Evolutionary conservation across 1,284 basidiomycete genomes (phyloP).

Genomic region (Irpex lacteus): DNA sequence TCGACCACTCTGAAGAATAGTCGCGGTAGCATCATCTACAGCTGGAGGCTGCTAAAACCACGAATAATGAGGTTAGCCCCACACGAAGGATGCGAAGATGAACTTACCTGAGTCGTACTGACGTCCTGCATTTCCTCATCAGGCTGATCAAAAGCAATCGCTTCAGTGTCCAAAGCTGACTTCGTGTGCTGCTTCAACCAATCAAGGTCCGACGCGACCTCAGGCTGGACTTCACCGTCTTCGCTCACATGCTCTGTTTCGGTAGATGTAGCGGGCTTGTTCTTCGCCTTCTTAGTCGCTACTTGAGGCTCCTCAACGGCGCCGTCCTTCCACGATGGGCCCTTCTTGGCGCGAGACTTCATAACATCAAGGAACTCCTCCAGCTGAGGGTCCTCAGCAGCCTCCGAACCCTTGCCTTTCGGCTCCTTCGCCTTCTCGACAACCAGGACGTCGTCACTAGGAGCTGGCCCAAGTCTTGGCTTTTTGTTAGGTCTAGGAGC

Average conservation of each 20-base stretch:
- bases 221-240: slow-evolving; percentile 20
- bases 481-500: slow-evolving; percentile 67
- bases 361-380: slow-evolving; percentile 65
- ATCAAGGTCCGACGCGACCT: slow-evolving; percentile 60
- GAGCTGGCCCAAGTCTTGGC: slow-evolving; percentile 46
- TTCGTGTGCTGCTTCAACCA: slow-evolving; percentile 73
- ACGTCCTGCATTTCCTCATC: slow-evolving; percentile 47
- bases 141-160: slow-evolving; percentile 42
- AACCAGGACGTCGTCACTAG: slow-evolving; percentile 24
- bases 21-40: slow-evolving; percentile 49
- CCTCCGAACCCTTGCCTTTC: background rate
- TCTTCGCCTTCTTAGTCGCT: slow-evolving; percentile 29
- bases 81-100: background rate
- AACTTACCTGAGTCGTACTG: slow-evolving; percentile 10
- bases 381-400: slow-evolving; percentile 37
- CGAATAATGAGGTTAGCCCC: background rate
- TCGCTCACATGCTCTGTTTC: slow-evolving; percentile 8
- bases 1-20: slow-evolving; percentile 77
- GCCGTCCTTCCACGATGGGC: slow-evolving; percentile 69
- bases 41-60: slow-evolving; percentile 13
- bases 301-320: slow-evolving; percentile 15
- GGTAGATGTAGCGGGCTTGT: background rate
- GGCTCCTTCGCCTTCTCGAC: slow-evolving; percentile 22
- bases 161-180: slow-evolving; percentile 38
- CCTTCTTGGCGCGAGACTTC: slow-evolving; percentile 55